phyloP scores from a whole-genome alignment of 148 eudicot species.

The Silene conica region DNA sequence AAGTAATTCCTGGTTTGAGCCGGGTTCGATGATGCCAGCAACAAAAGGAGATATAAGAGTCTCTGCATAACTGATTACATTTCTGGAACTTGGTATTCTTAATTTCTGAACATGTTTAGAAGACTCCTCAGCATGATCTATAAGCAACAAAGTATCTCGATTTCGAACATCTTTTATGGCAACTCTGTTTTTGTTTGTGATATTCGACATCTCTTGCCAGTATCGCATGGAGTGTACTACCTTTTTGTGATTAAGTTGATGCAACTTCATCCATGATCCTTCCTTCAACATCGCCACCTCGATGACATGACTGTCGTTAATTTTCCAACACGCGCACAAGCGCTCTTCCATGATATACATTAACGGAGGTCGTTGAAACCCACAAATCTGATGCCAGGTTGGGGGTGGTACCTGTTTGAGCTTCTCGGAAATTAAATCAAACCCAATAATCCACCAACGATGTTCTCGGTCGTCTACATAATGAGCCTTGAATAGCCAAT shows the following conservation, averaged over 20 bases:
- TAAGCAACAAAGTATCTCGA: background rate
- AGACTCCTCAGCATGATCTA: background rate
- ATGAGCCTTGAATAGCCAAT: background rate
- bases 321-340: background rate
- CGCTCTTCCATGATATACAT: slow-evolving; percentile 9
- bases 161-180: background rate
- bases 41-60: slow-evolving; percentile 6
- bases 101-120: background rate
- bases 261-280: slow-evolving; percentile 3
- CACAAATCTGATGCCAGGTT: background rate
- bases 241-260: background rate
- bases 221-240: background rate
- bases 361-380: background rate
- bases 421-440: background rate
- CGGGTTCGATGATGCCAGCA: background rate
- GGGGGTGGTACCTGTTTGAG: background rate
- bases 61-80: background rate
- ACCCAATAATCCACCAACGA: slow-evolving; percentile 17
- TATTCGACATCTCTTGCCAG: slow-evolving; percentile 4
- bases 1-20: too few species aligned
- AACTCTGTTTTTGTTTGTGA: slow-evolving; percentile 2
- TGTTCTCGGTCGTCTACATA: background rate
- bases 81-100: background rate
- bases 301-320: background rate
- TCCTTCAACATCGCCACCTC: slow-evolving; percentile 1